Conservation (phyloP, 495 filamentous ascomycete species). For the Xylaria palmicola region DNA sequence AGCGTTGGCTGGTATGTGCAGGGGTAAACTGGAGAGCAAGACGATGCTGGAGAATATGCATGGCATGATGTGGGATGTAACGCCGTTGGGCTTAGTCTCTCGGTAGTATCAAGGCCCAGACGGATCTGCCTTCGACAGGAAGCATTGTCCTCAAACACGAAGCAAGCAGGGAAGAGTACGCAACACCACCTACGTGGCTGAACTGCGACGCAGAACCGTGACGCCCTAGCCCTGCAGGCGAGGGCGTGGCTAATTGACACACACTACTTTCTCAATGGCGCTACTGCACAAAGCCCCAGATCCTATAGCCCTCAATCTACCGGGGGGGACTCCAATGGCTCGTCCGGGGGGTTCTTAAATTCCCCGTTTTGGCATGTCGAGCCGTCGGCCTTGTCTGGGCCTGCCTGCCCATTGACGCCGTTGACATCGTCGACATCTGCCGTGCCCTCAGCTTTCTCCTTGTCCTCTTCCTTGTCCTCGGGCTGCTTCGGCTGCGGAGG, state of each 20-base stretch:
- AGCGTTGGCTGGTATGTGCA: constrained; percentile 4
- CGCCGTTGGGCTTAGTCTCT: neutral
- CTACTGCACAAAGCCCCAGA: too few relatives aligned
- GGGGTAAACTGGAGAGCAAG: neutral
- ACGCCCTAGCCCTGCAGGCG: neutral
- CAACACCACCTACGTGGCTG: neutral
- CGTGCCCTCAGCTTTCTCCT: constrained; percentile 1
- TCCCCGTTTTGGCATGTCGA: constrained; percentile 12
- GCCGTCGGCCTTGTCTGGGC: constrained; percentile 4
- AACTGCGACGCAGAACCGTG: neutral
- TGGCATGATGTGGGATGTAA: neutral
- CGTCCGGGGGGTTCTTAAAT: constrained; percentile 2
- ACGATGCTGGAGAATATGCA: neutral
- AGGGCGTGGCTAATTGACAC: constrained; percentile 8
- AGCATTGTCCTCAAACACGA: constrained; percentile 1
- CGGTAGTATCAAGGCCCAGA: neutral
- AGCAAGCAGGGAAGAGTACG: neutral
- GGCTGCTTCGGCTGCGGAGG: constrained; percentile 17
- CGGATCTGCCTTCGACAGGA: neutral
- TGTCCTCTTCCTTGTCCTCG: constrained; percentile 1
- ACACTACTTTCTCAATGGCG: neutral
- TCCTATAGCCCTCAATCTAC: constrained; percentile 2
- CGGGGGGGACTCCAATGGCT: constrained; percentile 18
- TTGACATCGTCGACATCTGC: neutral
- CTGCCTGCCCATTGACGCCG: neutral